Evolutionary conservation across 139 green algal genomes (phyloP).

Genomic region (Penium margaritaceum): DNA sequence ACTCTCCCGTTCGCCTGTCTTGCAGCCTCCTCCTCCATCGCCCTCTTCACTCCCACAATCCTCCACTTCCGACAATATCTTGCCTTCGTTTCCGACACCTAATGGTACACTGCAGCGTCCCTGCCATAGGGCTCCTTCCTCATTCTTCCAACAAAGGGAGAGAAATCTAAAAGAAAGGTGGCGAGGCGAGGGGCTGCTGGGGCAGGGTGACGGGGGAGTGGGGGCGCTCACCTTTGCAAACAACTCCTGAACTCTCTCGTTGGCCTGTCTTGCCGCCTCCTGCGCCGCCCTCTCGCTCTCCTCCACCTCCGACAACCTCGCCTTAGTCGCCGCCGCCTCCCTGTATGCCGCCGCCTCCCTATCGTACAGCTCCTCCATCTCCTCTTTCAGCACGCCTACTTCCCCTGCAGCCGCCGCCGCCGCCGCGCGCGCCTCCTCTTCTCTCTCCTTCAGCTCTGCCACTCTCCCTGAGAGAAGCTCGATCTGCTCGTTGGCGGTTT

Average conservation of each 20-base stretch:
- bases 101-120: no score
- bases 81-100: no score
- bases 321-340: background rate
- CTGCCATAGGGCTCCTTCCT: no score
- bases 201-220: no score
- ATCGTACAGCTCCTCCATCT: background rate
- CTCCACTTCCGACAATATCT: no score
- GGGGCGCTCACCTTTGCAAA: background rate
- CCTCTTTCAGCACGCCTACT: background rate
- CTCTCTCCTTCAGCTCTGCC: slow-evolving; percentile 2
- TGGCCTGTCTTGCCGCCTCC: background rate
- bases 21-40: no score
- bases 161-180: no score
- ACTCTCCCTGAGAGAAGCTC: background rate
- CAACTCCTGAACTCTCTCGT: slow-evolving; percentile 2
- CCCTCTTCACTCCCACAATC: no score
- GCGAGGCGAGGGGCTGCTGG: no score
- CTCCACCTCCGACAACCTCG: background rate
- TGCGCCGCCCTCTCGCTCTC: background rate
- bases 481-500: slow-evolving; percentile 3
- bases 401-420: background rate
- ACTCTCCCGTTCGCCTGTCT: no score
- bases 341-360: background rate
- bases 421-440: background rate
- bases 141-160: no score